Percentiles rank a stretch among this genome's conserved stretches.
phyloP scores from a whole-genome alignment of 164 flowering plant genomes.

The Santalum album region DNA sequence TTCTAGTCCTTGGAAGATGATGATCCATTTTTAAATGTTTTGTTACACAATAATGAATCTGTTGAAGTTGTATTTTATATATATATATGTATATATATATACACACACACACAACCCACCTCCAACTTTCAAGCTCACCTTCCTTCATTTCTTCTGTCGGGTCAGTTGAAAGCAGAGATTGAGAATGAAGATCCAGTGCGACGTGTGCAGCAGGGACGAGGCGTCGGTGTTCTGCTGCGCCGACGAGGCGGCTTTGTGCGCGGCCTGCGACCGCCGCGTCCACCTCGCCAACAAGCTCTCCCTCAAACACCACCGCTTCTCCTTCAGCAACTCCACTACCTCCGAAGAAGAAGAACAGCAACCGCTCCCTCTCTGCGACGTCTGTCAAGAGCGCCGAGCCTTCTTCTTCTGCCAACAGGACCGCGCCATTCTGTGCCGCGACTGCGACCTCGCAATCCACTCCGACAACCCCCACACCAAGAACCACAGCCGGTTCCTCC shows the following conservation, averaged over 20 bases:
- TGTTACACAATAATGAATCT: too few relatives aligned
- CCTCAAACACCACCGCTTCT: slow-evolving; percentile 54
- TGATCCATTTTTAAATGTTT: too few relatives aligned
- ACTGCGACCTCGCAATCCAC: slow-evolving; percentile 72
- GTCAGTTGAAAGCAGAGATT: too few relatives aligned
- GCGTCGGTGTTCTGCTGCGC: slow-evolving; percentile 58
- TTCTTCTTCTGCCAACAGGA: slow-evolving; percentile 84
- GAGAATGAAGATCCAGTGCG: slow-evolving; percentile 65
- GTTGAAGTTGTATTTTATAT: too few relatives aligned
- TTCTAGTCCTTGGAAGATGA: too few relatives aligned
- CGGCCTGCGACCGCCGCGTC: slow-evolving; percentile 55
- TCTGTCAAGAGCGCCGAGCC: slow-evolving; percentile 56
- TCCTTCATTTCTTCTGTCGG: too few relatives aligned
- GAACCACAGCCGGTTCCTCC: slow-evolving; percentile 73
- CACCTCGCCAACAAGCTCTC: slow-evolving; percentile 74
- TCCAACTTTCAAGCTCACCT: too few relatives aligned
- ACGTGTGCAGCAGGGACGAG: slow-evolving; percentile 44
- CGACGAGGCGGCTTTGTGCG: slow-evolving; percentile 67
- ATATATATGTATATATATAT: too few relatives aligned
- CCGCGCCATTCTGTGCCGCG: slow-evolving; percentile 76
- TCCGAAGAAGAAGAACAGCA: slow-evolving; percentile 21
- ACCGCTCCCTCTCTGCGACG: slow-evolving; percentile 45
- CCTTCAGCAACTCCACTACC: slow-evolving; percentile 38
- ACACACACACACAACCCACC: too few relatives aligned
- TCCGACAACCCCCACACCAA: slow-evolving; percentile 55